Base-by-base conservation (phyloP, 768 basidiomycete species). In the Mrakia hoshinonis region DNA sequence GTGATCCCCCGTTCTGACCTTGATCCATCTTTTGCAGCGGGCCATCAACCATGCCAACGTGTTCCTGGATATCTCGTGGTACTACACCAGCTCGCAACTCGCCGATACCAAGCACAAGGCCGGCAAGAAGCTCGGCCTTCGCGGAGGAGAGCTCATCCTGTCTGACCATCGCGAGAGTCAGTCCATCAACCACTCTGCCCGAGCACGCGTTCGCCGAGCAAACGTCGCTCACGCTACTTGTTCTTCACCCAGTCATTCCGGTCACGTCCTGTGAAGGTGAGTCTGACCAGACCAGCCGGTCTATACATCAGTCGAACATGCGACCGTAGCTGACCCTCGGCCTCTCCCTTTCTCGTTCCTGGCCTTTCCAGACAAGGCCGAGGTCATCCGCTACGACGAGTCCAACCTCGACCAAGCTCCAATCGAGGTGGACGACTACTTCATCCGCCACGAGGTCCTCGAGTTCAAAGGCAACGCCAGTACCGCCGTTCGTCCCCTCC, bases 401-500 rank as follows among this genome's bases (percentile, higher is more conserved):
- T 31, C 24, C 38, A 39, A 68, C 26, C 31, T 68, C 22, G 52
- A 73, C 51, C 72, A 73, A 26, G 36, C 24, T 15, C 54, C 48
- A 38, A 49, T 73, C 49, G 67, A 26, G 13, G 31, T 24, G 7
- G 72, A 73, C 49, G 72, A 73, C 36, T 73, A 64, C 49, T 68
- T 73, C 46, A 31, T 68, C 51, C 24, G 72, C 67, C 54, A 62
- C 58, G 47, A 62, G 60, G 46, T 18, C 4, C 24, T 62, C 47
- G 3, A 22, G 31, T 34, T 69, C 31, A 34, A 46, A 15, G 39
- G 18, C 1, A 29, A 24, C 47, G n/a, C 31, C 49, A 64, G 64
- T 51, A 10, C 12, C n/a, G 10, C 20, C 9, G 47, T 60, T 22
- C 34, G 43, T 60, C 11, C 18, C 12, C 2, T 46, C 55, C 15